A percentile compares a stretch with the other conserved stretches of the same genome.
These are phyloP conservation scores for Claviceps monticola DNA, from an alignment of 2,329 filamentous ascomycete genomes.

Conservation along the genomic window DNA sequence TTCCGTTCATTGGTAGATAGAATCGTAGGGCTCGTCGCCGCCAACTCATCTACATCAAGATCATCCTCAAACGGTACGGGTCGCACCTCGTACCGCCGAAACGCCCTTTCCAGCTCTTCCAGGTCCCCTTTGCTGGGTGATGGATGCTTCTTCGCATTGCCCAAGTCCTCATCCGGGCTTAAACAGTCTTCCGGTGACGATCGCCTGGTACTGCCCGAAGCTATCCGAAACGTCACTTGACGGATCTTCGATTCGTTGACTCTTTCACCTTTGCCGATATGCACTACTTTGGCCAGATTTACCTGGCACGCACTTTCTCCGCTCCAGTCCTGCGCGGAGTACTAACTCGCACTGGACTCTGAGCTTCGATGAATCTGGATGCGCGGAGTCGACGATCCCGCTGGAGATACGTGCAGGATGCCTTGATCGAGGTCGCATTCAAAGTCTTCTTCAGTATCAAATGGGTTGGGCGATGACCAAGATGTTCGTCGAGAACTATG, in stretches of 20 bases:
- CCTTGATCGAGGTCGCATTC: conserved; percentile 25
- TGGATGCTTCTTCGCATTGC: conserved; percentile 28
- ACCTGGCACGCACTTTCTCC: conserved; percentile 4
- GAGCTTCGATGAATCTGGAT: conserved; percentile 7
- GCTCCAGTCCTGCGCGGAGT: background rate
- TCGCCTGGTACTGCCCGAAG: background rate
- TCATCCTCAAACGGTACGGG: conserved; percentile 8
- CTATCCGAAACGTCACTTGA: conserved; percentile 2
- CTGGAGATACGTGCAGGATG: conserved; percentile 21
- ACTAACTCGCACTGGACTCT: background rate
- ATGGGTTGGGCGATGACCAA: conserved; percentile 11
- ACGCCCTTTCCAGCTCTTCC: conserved; percentile 22
- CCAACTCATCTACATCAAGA: conserved; percentile 20
- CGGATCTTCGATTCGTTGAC: background rate
- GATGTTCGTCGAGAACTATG: background rate
- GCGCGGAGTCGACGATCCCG: conserved; percentile 26
- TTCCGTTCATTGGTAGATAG: conserved; percentile 18
- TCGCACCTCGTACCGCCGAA: conserved; percentile 18
- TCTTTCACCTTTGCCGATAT: conserved; percentile 2
- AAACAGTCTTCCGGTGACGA: background rate
- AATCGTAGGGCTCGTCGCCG: conserved; percentile 2
- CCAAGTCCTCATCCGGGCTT: conserved; percentile 2
- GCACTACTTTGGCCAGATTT: conserved; percentile 7
- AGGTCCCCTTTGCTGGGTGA: conserved; percentile 29
- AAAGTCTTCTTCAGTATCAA: conserved; percentile 25